Evolutionary conservation across 257 asterid genomes (phyloP), one percentile per base, ranked within the genome.

Genomic region (Capsicum rhomboideum): DNA sequence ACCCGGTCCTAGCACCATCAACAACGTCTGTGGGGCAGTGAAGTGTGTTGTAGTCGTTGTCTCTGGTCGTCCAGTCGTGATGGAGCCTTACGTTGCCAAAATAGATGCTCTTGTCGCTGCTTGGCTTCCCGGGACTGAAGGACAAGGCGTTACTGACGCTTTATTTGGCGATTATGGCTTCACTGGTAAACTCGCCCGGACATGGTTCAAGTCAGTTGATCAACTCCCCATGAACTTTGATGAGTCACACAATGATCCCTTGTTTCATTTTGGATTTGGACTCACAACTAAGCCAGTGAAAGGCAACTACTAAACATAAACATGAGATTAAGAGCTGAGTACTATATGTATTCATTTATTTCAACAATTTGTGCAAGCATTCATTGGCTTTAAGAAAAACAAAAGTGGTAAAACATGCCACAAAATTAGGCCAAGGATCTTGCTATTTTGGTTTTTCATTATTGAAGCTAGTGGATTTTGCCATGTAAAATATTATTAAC

Each of bases 111-210:
- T 94, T 6, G 97, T 93, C 28, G 98, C 98, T 11, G 98, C 97
- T 0, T 94, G 98, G 98, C 97, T 94, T 10, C 98, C 97, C 0
- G 98, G 98, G 1, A 93, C 90, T 2, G 97, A 94, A 75, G 98
- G 98, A 3, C 97, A 86, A 44, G 98, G 98, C 2, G 89, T 94
- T 37, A 87, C 98, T 2, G 97, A 93, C 82, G 91, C 82, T 52
- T 78, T 94, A 75, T 92, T 94, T 55, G 97, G 98, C 0, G 89
- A 91, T 84, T 92, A 90, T 44, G 94, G 95, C 7, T 94, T 94
- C 78, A 89, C 92, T 1, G 98, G 98, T 7, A 94, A 93, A 86
- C 93, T 94, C n/a, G 94, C 98, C 7, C 87, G 96, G 2, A 94
- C 97, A 6, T 94, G 98, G 98, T 92, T 94, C 86, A 91, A 84